phyloP scores from a whole-genome alignment of 192 early-diverging fungal genomes.

The Backusella circina region DNA sequence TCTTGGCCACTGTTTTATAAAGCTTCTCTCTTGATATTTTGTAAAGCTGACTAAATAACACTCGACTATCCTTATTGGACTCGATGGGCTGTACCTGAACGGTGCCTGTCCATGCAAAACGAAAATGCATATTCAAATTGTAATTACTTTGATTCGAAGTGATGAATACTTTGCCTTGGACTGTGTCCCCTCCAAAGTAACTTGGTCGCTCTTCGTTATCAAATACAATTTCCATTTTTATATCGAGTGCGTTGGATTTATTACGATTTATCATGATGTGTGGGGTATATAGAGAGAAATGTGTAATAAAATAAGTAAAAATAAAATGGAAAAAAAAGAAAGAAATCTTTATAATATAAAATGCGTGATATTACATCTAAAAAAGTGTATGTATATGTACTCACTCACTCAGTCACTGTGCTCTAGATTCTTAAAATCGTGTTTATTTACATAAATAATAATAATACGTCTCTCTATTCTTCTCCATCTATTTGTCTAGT shows the following conservation, averaged over 20 bases:
- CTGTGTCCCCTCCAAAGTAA: neutral
- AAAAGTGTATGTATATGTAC: neutral
- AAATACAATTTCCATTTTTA: slow-evolving; percentile 1
- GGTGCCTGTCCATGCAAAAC: slow-evolving; percentile 2
- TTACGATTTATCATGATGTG: neutral
- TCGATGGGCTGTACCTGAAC: neutral
- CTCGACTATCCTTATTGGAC: neutral
- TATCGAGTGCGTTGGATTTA: neutral
- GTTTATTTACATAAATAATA: neutral
- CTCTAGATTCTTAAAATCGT: neutral
- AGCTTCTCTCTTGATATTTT: neutral
- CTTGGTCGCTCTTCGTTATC: neutral
- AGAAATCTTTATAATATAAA: neutral
- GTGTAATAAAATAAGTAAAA: neutral
- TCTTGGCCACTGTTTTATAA: neutral
- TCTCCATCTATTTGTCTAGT: neutral
- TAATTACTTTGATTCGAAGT: neutral
- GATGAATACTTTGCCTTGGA: slow-evolving; percentile 1
- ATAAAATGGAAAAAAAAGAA: neutral
- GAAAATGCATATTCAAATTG: neutral
- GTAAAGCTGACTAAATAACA: neutral
- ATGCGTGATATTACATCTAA: neutral
- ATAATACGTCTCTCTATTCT: neutral
- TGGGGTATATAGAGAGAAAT: neutral
- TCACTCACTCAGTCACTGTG: neutral